These are phyloP conservation scores for Pyrus bretschneideri DNA, from an alignment of 306 rosid species.

Conservation along the genomic window DNA sequence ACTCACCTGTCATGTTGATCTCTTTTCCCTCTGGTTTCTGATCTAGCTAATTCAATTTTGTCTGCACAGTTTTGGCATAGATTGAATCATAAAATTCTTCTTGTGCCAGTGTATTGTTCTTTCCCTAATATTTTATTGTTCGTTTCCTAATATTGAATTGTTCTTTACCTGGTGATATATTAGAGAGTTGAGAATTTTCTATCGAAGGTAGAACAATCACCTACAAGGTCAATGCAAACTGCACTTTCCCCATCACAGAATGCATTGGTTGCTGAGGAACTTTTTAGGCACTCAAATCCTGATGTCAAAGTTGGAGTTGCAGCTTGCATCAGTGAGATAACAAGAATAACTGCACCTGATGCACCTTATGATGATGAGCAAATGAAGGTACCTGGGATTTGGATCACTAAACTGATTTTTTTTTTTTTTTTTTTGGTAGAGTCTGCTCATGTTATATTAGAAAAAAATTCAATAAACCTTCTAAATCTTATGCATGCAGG, in stretches of 20 bases:
- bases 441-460: not conserved
- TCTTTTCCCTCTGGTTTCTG: not conserved
- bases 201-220: conserved; percentile 81
- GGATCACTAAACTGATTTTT: not conserved
- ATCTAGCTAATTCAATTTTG: not conserved
- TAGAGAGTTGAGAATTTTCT: conserved; percentile 59
- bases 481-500: conserved; percentile 40
- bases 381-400: conserved; percentile 62
- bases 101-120: not conserved
- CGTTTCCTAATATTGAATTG: not conserved
- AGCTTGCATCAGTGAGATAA: conserved; percentile 83
- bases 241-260: conserved; percentile 70
- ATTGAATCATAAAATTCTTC: not conserved
- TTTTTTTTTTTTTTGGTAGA: not conserved
- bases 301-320: conserved; percentile 89
- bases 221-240: conserved; percentile 52
- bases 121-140: not conserved
- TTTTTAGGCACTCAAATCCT: conserved; percentile 56
- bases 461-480: not conserved
- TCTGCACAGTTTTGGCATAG: not conserved
- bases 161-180: conserved; percentile 17
- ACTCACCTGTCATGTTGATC: not conserved
- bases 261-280: conserved; percentile 54
- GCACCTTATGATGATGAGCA: conserved; percentile 89
- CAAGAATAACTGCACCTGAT: conserved; percentile 94